A percentile compares a stretch with the other conserved stretches of the same genome.
These are phyloP conservation scores for Glycine tomentella DNA, from an alignment of 306 rosid species.

Conservation along the genomic window DNA sequence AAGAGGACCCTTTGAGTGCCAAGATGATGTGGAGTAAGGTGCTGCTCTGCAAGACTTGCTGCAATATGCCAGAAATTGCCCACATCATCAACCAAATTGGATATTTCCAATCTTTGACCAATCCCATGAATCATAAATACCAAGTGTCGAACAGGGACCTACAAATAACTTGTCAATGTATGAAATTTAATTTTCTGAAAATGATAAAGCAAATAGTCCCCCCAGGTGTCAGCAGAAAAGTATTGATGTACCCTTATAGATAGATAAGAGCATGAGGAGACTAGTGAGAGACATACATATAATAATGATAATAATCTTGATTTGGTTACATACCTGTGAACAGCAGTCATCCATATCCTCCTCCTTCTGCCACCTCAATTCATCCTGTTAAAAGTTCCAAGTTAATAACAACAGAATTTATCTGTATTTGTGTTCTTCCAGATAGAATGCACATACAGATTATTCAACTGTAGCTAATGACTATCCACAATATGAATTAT, in stretches of 20 bases:
- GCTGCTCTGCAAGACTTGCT: constrained; percentile 83
- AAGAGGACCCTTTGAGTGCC: constrained; percentile 89
- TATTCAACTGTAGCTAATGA: constrained; percentile 32
- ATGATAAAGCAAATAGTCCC: constrained; percentile 26
- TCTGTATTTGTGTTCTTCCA: constrained; percentile 31
- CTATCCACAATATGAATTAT: constrained; percentile 4
- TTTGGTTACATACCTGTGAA: constrained; percentile 70
- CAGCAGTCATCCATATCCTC: constrained; percentile 96
- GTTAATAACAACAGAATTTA: constrained; percentile 39
- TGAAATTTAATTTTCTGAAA: constrained; percentile 24
- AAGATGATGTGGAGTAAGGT: constrained; percentile 83
- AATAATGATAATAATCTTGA: constrained; percentile 40
- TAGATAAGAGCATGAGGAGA: background rate
- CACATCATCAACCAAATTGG: constrained; percentile 98
- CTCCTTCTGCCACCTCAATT: constrained; percentile 89
- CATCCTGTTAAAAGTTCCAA: constrained; percentile 63
- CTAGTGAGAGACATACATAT: constrained; percentile 21
- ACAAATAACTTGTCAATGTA: constrained; percentile 41
- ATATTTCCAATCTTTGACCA: constrained; percentile 98
- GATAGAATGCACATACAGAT: background rate
- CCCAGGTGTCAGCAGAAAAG: constrained; percentile 22
- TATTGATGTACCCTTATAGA: background rate
- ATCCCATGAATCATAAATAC: constrained; percentile 99
- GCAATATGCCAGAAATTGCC: constrained; percentile 78
- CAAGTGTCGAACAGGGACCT: constrained; percentile 98